phyloP scores from a whole-genome alignment of 1,139 yeast species.

The Blastobotrys proliferans region DNA sequence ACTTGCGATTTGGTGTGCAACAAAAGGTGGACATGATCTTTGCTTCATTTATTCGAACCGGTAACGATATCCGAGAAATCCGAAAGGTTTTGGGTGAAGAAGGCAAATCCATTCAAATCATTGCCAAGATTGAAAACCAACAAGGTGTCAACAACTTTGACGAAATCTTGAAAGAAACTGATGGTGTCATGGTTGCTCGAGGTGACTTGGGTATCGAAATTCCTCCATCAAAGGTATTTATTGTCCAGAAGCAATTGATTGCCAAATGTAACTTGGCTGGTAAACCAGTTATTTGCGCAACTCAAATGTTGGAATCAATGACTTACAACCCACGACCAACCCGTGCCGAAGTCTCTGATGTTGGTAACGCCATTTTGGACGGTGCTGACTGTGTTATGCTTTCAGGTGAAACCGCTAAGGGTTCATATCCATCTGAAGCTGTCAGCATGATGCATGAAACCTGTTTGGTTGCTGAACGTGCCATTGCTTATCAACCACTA shows the following conservation, averaged over 20 bases:
- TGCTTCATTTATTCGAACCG: constrained; percentile 97
- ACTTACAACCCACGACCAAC: constrained; percentile 99
- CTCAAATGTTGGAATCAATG: constrained; percentile 99
- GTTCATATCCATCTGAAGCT: constrained; percentile 95
- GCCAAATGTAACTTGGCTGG: constrained; percentile 99
- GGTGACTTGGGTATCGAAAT: constrained; percentile 98
- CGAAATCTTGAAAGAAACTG: constrained; percentile 88
- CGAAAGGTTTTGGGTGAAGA: constrained; percentile 95
- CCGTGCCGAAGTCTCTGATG: constrained; percentile 99
- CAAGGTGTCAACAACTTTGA: constrained; percentile 99
- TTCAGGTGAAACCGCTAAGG: constrained; percentile 99
- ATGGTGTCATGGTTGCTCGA: constrained; percentile 99
- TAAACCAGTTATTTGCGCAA: constrained; percentile 99
- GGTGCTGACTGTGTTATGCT: constrained; percentile 99
- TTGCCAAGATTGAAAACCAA: constrained; percentile 96
- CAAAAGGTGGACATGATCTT: constrained; percentile 97
- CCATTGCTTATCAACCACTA: constrained; percentile 82
- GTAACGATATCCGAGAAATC: constrained; percentile 81
- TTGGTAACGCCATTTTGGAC: constrained; percentile 97
- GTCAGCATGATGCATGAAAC: constrained; percentile 99
- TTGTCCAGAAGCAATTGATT: constrained; percentile 97
- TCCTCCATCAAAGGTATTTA: constrained; percentile 98
- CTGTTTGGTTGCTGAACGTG: constrained; percentile 93
- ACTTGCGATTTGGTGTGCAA: constrained; percentile 90
- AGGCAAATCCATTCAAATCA: constrained; percentile 92